Evolutionary conservation across 768 basidiomycete species (phyloP).

Genomic region (Trametes punicea): DNA sequence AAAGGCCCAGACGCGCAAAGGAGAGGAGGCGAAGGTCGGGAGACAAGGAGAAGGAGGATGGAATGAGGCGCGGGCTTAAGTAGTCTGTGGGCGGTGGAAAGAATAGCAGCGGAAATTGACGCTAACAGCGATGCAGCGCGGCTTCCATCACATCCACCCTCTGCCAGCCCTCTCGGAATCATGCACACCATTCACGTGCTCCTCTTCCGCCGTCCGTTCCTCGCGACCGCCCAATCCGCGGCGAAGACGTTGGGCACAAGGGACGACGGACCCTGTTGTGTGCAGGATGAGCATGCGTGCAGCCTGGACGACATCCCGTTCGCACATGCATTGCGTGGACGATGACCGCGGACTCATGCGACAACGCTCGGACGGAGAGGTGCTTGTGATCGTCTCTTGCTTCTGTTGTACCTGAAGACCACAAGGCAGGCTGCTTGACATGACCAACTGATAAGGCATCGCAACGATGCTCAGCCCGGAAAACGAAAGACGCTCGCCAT

Average conservation of each 20-base stretch:
- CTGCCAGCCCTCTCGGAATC: slow-evolving; percentile 12
- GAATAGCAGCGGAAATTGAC: slow-evolving; percentile 13
- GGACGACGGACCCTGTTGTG: background rate
- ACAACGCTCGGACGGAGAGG: background rate
- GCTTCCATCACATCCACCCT: slow-evolving; percentile 10
- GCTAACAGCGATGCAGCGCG: slow-evolving; percentile 7
- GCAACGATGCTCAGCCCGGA: background rate
- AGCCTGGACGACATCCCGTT: slow-evolving; percentile 1
- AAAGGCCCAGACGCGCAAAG: background rate
- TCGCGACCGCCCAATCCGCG: background rate
- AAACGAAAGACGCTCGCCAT: slow-evolving; percentile 1
- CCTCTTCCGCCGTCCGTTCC: background rate
- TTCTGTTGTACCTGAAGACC: slow-evolving; percentile 16
- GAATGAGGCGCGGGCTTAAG: slow-evolving; percentile 7
- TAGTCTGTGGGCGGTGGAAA: slow-evolving; percentile 4
- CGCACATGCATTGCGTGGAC: background rate
- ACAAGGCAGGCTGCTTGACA: slow-evolving; percentile 7
- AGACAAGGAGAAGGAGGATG: background rate
- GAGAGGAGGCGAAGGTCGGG: slow-evolving; percentile 1
- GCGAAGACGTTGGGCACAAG: background rate
- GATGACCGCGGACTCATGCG: background rate
- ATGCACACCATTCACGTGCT: slow-evolving; percentile 2
- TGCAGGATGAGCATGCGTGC: background rate
- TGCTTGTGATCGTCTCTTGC: slow-evolving; percentile 12
- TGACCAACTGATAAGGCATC: slow-evolving; percentile 4